Base-by-base conservation (phyloP, 2,329 filamentous ascomycete species). In the Ophiostoma sp. region DNA sequence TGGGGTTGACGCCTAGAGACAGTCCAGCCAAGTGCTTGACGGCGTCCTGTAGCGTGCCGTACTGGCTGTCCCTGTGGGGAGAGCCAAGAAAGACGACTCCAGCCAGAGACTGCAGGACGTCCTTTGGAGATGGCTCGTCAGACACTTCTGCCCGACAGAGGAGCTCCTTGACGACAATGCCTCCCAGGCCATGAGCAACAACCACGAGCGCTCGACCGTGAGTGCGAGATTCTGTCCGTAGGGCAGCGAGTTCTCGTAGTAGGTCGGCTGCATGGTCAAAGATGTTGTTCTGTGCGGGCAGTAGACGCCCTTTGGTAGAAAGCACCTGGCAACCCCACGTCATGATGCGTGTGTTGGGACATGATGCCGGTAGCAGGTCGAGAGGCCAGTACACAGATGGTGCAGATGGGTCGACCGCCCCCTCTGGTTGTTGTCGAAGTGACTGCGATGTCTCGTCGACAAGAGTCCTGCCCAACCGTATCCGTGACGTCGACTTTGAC, bases 121-220 rank as follows among this genome's bases (percentile, higher is more conserved):
- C 76, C 57, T 77, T 78, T 3, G 76, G 36, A 1, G 76, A 73
- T 0, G 75, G 74, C 9, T 79, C 78, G 25, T 75, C 75, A 3
- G 78, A 77, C 9, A 74, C 72, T 28, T 80, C 78, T 59, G 80
- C 78, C 12, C 78, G 76, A 4, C 79, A 78, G 28, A 81, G 76
- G 12, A 78, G 75, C 79, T 81, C 80, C 69, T 81, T 81, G 17
- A 81, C 76, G 2, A 81, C 39, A 3, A 81, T 63, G 12, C 80
- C 80, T 0, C 80, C 80, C 0, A 79, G 78, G 1, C 79, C 79
- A 55, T 81, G 79, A 0, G 79, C 77, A 2, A 81, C 74, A 12
- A 81, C 78, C 0, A 81, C 73, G 6, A 81, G 72, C 9, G 79
- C 77, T 1, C 79, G 73, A 0, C 73, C 70, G 0, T 25, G 72